Evolutionary conservation across 1,139 yeast species (phyloP).

Genomic region (Pichia sp.): DNA sequence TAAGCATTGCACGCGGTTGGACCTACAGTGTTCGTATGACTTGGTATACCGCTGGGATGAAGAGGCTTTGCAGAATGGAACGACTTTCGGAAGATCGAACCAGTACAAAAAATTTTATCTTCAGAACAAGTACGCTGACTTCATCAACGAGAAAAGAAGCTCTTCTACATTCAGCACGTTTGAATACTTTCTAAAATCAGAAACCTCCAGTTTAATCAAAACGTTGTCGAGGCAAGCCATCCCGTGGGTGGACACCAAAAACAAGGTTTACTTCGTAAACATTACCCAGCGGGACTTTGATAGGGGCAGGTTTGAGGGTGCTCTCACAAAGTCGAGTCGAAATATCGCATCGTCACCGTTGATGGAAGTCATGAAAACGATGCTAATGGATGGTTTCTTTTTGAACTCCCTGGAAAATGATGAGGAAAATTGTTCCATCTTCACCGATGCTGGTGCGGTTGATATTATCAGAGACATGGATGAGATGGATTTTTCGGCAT

Average conservation of each 20-base stretch:
- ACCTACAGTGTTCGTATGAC: slow-evolving; percentile 15
- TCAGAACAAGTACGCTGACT: slow-evolving; percentile 9
- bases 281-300: slow-evolving; percentile 28
- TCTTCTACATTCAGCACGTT: slow-evolving; percentile 11
- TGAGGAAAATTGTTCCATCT: background rate
- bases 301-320: background rate
- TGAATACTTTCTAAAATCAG: slow-evolving; percentile 2
- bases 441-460: no score
- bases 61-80: slow-evolving; percentile 23
- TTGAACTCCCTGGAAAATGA: background rate
- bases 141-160: slow-evolving; percentile 1
- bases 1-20: slow-evolving; percentile 15
- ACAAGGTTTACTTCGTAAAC: slow-evolving; percentile 30
- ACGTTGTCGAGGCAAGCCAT: slow-evolving; percentile 7
- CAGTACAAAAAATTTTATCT: slow-evolving; percentile 19
- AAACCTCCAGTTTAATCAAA: slow-evolving; percentile 2
- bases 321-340: background rate
- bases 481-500: no score
- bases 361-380: background rate
- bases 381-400: background rate
- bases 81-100: slow-evolving; percentile 37
- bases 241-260: slow-evolving; percentile 8
- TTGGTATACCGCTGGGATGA: slow-evolving; percentile 4
- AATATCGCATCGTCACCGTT: background rate
- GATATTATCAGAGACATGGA: no score